Base-by-base conservation (phyloP, 1,284 basidiomycete species). In the Flammula alnicola region DNA sequence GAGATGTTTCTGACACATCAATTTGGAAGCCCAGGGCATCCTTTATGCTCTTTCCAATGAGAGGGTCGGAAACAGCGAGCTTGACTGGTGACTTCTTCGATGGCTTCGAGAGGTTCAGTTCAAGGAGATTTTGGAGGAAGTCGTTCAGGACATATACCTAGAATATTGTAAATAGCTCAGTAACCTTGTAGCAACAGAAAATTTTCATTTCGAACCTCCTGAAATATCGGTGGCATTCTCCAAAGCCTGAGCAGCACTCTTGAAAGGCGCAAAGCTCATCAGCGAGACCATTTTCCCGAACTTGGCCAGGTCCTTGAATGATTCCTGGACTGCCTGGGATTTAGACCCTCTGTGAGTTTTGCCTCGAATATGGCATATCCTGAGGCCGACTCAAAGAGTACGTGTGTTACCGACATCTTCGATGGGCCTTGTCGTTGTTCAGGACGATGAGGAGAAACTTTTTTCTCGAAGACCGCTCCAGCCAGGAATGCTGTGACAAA, bases 171-270 rank as follows among this genome's bases (percentile, higher is more conserved):
- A 27, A 25, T 27, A 33, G 2, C 52, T 16, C 17, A 56, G 33
- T 35, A 45, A 12, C 26, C 8, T 7, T 35, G 14, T 23, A 25
- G 22, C 29, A 19, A 23, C 4, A 33, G 22, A n/a, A 42, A 17
- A 30, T 31, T 29, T 44, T 39, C 39, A 14, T 0, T 7, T 47
- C 77, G 44, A 59, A 94, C 96, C 95, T 79, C 98, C 96, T 4
- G 96, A 98, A 12, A 99, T 75, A 72, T 99, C 95, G 68, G 98
- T 97, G 49, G 90, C 89, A 64, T 97, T 98, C 74, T 99, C 95
- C 58, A 99, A 77, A 22, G 96, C 97, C 69, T 98, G 91, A 1
- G 93, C 94, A 31, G 95, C 95, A 58, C 81, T 95, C 70, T 93
- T 94, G 81, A 97, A 99, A 1, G 97, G 96, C 51, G 88, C 81